Base-by-base conservation (phyloP, 352 stramenopile species). In the Saprolegnia parasitica region DNA sequence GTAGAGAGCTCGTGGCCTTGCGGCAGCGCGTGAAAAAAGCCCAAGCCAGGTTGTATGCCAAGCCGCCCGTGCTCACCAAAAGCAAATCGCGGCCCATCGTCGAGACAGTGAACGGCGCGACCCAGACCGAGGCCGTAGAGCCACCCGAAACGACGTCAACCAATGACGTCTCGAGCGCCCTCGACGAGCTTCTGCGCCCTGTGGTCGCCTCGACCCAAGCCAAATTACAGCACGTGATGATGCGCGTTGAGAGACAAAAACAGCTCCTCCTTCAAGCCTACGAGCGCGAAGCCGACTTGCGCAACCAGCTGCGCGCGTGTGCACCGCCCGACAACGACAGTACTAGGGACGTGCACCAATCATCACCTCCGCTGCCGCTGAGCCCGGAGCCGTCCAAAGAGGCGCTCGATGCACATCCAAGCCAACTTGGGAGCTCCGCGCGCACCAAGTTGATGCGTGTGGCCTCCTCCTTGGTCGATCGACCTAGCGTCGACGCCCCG, bases 221-320 rank as follows among this genome's bases (percentile, higher is more conserved):
- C 23, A 70, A 70, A 18, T 46, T 70, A 20, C 23, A 46, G 32
- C 26, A 23, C n/a, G 54, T 70, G 21, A 63, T 70, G 49, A 21
- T 29, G 24, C 62, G 50, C 39, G 63, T 70, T 37, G 63, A 70
- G 9, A 3, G 23, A 11, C 63, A 61, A 20, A 70, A 70, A 40
- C 15, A 49, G 35, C n/a, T 42, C 11, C 54, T 70, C 8, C 26
- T 70, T 6, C 32, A 52, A 16, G 63, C 63, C 5, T 49, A 62
- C 26, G 63, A 70, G 54, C 49, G 63, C n/a, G 63, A 70, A 49
- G 63, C 63, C 24, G 49, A 39, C 29, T 52, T 46, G 37, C 26
- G 29, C 10, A 70, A 60, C 50, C 46, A 13, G 32, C 61, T 67
- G 46, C 42, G 23, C 5, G 29, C 29, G 29, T 35, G 29, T 35